Evolutionary conservation across 139 green algal genomes (phyloP).

Genomic region (Coelastrella sp.): DNA sequence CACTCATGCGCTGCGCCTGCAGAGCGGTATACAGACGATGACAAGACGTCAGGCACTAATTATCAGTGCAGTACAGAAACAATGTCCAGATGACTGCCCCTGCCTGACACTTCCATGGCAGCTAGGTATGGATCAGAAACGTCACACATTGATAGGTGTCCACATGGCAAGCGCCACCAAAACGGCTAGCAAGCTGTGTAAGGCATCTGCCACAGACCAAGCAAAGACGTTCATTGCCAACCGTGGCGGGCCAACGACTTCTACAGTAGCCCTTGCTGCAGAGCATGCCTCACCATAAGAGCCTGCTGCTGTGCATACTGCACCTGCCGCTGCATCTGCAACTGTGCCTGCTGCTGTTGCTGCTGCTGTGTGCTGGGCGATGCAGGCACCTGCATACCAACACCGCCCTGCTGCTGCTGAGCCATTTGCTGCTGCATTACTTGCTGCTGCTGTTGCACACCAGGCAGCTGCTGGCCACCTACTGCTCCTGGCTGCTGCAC

Average conservation of each 20-base stretch:
- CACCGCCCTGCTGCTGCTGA: conserved; percentile 12
- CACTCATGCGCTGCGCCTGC: not conserved
- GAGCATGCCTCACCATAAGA: conserved; percentile 2
- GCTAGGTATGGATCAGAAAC: too few species aligned
- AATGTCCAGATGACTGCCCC: too few species aligned
- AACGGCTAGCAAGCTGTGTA: too few species aligned
- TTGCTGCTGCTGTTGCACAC: conserved; percentile 9
- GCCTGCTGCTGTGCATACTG: conserved; percentile 37
- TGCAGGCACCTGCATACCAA: not conserved
- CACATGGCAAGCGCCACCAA: too few species aligned
- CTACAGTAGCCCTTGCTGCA: not conserved
- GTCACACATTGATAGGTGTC: too few species aligned
- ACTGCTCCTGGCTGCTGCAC: conserved; percentile 37
- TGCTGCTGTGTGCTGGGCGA: conserved; percentile 26
- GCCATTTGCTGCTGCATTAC: conserved; percentile 1
- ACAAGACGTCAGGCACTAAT: not conserved
- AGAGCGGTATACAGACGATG: not conserved
- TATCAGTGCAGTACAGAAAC: too few species aligned
- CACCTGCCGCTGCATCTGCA: not conserved
- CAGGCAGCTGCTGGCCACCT: conserved; percentile 20
- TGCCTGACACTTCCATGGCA: too few species aligned
- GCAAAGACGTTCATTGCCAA: too few species aligned
- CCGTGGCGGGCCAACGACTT: not conserved
- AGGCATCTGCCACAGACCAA: too few species aligned
- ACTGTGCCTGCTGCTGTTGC: conserved; percentile 13